Evolutionary conservation across 2,329 filamentous ascomycete species (phyloP), one percentile per base, ranked within the genome.

Genomic region (Sporothrix pallida): DNA sequence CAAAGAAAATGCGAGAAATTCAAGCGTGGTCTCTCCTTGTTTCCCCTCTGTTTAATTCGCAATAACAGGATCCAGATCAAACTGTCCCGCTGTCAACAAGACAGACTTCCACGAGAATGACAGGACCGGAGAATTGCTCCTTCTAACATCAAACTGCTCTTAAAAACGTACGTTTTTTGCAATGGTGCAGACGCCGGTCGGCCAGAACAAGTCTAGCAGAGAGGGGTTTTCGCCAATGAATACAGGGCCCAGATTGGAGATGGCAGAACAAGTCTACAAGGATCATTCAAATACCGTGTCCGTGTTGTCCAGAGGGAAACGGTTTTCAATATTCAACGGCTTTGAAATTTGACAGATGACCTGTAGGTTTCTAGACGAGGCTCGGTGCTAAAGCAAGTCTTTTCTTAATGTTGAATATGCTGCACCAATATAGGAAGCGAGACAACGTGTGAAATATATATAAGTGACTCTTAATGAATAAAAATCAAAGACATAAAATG

Each of bases 91-190:
- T 42, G 65, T 69, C 46, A 69, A 54, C 7, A 69, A 31, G 58
- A 17, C 31, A 44, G 31, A 44, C n/a, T 8, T 60, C 31, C 12
- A 63, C 3, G 20, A 46, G 3, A 65, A 48, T n/a, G n/a, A 54
- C 3, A 15, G n/a, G n/a, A 52, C 26, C 44, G 44, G 63, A 68
- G 63, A 4, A 17, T 37, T 50, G 7, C 13, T 31, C 12, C 44
- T 52, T 52, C 44, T 17, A 37, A 37, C 20, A 48, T 31, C 12
- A 20, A 7, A 6, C 23, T 17, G 8, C 42, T 42, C n/a, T 48
- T n/a, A 65, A 52, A 70, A 70, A 70, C 48, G 67, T 70, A 70
- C 48, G 67, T 54, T 70, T 54, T 52, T 68, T 44, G 26, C 48
- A 23, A 42, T 70, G 42, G 23, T 70, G 26, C 67, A 56, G 48